A percentile compares a stretch with the other conserved stretches of the same genome.
Conservation (phyloP, 2,329 filamentous ascomycete genomes). For the Talaromyces atroroseus region DNA sequence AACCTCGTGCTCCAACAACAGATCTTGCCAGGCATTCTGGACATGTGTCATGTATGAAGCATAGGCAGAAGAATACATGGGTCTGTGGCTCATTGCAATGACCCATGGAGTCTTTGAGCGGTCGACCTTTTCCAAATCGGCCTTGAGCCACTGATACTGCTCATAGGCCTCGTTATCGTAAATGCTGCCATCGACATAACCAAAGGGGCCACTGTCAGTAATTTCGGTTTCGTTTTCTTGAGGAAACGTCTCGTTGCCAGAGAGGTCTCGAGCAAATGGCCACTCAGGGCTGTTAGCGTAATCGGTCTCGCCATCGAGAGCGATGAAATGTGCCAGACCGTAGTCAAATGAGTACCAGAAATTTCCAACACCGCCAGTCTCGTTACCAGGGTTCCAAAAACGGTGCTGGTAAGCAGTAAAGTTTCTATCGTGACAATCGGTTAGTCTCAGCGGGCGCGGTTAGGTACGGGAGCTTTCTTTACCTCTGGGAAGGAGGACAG, state of each 20-base stretch:
- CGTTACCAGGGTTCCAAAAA: constrained; percentile 48
- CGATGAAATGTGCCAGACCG: constrained; percentile 49
- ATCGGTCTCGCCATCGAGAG: constrained; percentile 47
- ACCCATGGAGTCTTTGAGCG: constrained; percentile 48
- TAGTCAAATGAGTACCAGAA: constrained; percentile 54
- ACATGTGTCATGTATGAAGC: constrained; percentile 42
- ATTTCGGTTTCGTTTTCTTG: constrained; percentile 40
- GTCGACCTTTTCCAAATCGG: constrained; percentile 43
- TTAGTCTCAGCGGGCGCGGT: not conserved
- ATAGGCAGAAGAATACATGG: constrained; percentile 27
- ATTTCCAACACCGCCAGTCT: constrained; percentile 46
- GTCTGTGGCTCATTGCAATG: constrained; percentile 46
- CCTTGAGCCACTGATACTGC: constrained; percentile 40
- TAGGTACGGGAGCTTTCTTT: constrained; percentile 3
- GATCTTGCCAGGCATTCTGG: constrained; percentile 42
- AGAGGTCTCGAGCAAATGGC: constrained; percentile 18
- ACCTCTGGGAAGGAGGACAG: constrained; percentile 48
- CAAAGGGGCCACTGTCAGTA: constrained; percentile 48
- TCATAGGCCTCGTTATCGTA: constrained; percentile 25
- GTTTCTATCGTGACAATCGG: constrained; percentile 29
- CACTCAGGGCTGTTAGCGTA: constrained; percentile 45
- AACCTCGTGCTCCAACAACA: constrained; percentile 43
- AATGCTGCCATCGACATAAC: constrained; percentile 17
- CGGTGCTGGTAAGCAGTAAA: constrained; percentile 49
- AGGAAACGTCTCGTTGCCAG: constrained; percentile 38